These are phyloP conservation scores for Scutellaria galericulata DNA, from an alignment of 257 asterid species.

Conservation along the genomic window DNA sequence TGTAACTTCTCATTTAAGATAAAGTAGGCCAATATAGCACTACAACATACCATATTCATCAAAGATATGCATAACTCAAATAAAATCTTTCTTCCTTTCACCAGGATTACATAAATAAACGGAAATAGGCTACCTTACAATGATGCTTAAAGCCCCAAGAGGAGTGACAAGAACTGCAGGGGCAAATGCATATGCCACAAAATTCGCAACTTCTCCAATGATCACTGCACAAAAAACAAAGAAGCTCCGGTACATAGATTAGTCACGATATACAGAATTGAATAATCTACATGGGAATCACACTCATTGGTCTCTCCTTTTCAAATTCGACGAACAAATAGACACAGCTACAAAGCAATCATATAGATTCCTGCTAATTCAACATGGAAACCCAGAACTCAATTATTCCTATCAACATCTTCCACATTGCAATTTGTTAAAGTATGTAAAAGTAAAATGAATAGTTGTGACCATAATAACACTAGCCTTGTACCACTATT, in stretches of 20 bases:
- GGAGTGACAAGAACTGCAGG: conserved; percentile 96
- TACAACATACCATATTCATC: conserved; percentile 36
- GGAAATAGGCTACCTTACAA: conserved; percentile 64
- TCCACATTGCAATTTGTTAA: conserved; percentile 18
- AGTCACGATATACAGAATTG: not conserved
- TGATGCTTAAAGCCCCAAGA: conserved; percentile 88
- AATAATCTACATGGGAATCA: not conserved
- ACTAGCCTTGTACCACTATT: not conserved
- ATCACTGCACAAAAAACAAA: conserved; percentile 58
- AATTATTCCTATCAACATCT: not conserved
- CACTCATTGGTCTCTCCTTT: conserved; percentile 14
- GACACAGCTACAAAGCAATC: not conserved
- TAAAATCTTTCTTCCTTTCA: not conserved
- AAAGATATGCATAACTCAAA: conserved; percentile 15
- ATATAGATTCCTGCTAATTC: not conserved
- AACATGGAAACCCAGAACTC: not conserved
- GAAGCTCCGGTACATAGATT: conserved; percentile 13
- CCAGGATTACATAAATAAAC: not conserved
- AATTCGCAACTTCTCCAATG: conserved; percentile 81
- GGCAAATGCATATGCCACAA: conserved; percentile 92
- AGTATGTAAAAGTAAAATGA: not conserved
- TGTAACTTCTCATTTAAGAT: conserved; percentile 78
- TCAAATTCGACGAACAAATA: not conserved
- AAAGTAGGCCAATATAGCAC: conserved; percentile 83
- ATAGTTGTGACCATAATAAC: not conserved